Base-by-base conservation (phyloP, 1,284 basidiomycete species). In the Pisolithus thermaeus region DNA sequence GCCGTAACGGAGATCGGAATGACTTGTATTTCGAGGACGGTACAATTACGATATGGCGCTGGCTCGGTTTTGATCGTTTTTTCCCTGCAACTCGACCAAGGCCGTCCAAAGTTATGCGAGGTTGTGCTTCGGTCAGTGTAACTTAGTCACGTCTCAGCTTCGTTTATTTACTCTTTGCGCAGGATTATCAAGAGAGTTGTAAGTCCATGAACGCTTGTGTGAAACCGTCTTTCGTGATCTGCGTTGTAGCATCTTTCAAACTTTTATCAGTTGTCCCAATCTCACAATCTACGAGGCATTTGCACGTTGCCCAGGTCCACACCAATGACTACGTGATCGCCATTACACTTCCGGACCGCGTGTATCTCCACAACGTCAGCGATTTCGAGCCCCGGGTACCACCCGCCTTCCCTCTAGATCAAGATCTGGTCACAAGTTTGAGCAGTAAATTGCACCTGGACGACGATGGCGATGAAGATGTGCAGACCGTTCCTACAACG, bases 161-260 rank as follows among this genome's bases (percentile, higher is more conserved):
- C 18, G 16, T 11, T 25, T 55, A 23, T 48, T 50, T n/a, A 46
- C 47, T 41, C 48, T 49, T 27, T 48, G 5, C 27, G 30, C 53
- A 88, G 85, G 85, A 88, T 62, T 88, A 80, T 63, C 80, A 81
- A 60, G 80, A 85, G 59, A 88, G 85, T 61, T 74, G 85, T 87
- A 67, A 61, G 67, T 25, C 1, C 37, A 41, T 36, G 47, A 9
- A 38, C 35, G 14, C 40, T 7, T 43, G 18, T 11, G 3, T 22
- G 25, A 30, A 22, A n/a, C 38, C n/a, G 22, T 14, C 49, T 63
- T 35, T 60, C 49, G 28, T 28, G 16, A 20, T 53, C 6, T 52
- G 27, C 54, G 40, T 14, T 35, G 18, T 49, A 80, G 85, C 78
- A 37, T 85, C 83, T 0, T 85, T 83, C 69, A 84, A 80, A 55